Conservation (phyloP, 441 rosid genomes). For the Pelargonium myrrhifolium region DNA sequence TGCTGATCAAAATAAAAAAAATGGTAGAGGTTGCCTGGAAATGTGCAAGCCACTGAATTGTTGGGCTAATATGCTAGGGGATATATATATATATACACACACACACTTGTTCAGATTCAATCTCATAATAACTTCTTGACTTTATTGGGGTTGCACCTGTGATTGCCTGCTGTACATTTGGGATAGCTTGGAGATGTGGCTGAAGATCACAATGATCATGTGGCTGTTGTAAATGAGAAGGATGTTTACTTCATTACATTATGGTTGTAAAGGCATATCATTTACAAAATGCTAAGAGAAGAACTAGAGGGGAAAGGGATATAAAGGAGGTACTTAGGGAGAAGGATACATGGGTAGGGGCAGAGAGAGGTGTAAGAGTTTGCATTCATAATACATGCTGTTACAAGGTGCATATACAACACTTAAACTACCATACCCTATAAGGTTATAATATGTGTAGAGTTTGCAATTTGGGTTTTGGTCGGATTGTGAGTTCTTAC, state of each 20-base stretch:
- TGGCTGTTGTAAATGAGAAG: background rate
- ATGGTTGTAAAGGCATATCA: background rate
- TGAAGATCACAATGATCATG: too few species aligned
- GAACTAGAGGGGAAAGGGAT: background rate
- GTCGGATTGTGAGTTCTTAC: too few species aligned
- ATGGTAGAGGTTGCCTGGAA: too few species aligned
- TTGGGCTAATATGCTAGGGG: background rate
- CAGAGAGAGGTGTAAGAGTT: too few species aligned
- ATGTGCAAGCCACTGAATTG: conserved; percentile 3
- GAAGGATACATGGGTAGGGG: too few species aligned
- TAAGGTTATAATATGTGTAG: too few species aligned
- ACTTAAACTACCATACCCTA: too few species aligned
- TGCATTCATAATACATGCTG: too few species aligned
- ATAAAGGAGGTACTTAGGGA: background rate
- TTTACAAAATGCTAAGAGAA: background rate
- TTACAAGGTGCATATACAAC: too few species aligned
- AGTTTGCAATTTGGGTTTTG: too few species aligned
- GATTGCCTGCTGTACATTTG: background rate
- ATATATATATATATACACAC: background rate
- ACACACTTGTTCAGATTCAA: background rate
- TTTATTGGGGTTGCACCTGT: background rate
- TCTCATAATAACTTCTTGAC: background rate
- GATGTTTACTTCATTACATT: background rate
- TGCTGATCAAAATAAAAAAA: too few species aligned
- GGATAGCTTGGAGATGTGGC: background rate